These are phyloP conservation scores for Aspergillus taichungensis DNA, from an alignment of 495 filamentous ascomycete genomes.

Conservation along the genomic window DNA sequence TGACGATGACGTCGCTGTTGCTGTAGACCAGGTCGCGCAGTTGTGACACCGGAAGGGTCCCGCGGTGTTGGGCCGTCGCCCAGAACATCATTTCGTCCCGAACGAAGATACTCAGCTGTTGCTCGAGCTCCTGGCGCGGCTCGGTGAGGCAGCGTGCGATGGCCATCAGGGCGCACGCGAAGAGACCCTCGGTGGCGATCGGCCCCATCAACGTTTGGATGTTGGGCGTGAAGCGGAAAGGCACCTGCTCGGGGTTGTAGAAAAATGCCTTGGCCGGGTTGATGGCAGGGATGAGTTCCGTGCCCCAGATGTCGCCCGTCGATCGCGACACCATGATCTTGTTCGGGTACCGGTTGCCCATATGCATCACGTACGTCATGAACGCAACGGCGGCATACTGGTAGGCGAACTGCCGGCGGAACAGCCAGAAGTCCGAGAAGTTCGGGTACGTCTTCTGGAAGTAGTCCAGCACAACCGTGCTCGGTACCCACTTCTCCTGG, in stretches of 20 bases:
- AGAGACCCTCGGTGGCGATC: slow-evolving; percentile 90
- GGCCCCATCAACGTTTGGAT: slow-evolving; percentile 93
- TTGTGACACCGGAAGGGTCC: slow-evolving; percentile 54
- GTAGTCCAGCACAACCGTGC: slow-evolving; percentile 72
- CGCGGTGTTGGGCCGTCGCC: slow-evolving; percentile 75
- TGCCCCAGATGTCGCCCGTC: slow-evolving; percentile 92
- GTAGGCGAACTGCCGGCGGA: slow-evolving; percentile 91
- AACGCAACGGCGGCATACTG: slow-evolving; percentile 95
- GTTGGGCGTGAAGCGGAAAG: slow-evolving; percentile 95
- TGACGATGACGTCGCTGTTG: slow-evolving; percentile 86
- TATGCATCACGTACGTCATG: slow-evolving; percentile 97
- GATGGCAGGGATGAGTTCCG: slow-evolving; percentile 83
- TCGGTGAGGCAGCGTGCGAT: slow-evolving; percentile 95
- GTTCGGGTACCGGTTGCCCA: slow-evolving; percentile 86
- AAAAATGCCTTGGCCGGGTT: slow-evolving; percentile 73
- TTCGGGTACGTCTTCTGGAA: slow-evolving; percentile 84
- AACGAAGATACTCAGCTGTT: slow-evolving; percentile 87
- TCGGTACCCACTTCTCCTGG: slow-evolving; percentile 81
- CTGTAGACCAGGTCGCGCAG: slow-evolving; percentile 78
- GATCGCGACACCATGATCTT: slow-evolving; percentile 86
- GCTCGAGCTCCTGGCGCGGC: slow-evolving; percentile 78
- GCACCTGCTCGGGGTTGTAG: slow-evolving; percentile 88
- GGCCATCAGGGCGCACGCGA: slow-evolving; percentile 83
- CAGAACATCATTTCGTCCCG: slow-evolving; percentile 97
- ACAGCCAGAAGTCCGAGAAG: slow-evolving; percentile 93